Evolutionary conservation across 2,329 filamentous ascomycete species (phyloP).

Genomic region (Aureobasidium pullulans): DNA sequence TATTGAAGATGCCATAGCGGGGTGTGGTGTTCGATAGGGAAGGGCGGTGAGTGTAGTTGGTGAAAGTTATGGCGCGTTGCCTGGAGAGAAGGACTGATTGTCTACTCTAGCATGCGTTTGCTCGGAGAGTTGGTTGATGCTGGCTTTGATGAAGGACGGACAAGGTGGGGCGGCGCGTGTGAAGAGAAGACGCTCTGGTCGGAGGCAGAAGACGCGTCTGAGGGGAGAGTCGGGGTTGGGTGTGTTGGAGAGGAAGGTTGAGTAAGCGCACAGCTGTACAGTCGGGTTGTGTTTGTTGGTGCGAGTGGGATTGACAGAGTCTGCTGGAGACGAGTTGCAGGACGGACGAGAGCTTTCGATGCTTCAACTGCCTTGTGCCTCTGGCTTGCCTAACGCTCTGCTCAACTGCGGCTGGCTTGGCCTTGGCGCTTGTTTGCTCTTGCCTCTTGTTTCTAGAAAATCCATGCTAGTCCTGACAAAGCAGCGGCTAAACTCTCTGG

Average conservation of each 20-base stretch:
- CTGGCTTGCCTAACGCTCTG: neutral
- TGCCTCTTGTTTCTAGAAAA: neutral
- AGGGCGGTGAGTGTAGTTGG: neutral
- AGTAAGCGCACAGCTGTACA: constrained; percentile 1
- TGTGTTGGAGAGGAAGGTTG: neutral
- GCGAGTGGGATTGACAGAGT: neutral
- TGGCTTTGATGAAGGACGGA: constrained; percentile 1
- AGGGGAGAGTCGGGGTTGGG: neutral
- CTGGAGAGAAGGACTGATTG: neutral
- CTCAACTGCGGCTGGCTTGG: neutral
- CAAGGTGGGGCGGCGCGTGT: constrained; percentile 10
- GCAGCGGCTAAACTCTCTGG: neutral
- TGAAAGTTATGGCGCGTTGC: neutral
- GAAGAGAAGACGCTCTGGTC: constrained; percentile 2
- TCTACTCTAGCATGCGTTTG: constrained; percentile 10
- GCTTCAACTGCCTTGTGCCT: neutral
- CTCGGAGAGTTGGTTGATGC: neutral
- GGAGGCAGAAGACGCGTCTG: constrained; percentile 3
- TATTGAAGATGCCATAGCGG: constrained; percentile 62
- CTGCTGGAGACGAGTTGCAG: neutral
- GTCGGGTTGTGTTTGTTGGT: neutral
- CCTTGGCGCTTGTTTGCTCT: neutral
- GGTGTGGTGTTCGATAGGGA: constrained; percentile 12
- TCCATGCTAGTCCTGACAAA: neutral
- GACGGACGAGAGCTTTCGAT: neutral